Evolutionary conservation across 2,329 filamentous ascomycete species (phyloP).

Genomic region (Arachnopeziza araneosa): DNA sequence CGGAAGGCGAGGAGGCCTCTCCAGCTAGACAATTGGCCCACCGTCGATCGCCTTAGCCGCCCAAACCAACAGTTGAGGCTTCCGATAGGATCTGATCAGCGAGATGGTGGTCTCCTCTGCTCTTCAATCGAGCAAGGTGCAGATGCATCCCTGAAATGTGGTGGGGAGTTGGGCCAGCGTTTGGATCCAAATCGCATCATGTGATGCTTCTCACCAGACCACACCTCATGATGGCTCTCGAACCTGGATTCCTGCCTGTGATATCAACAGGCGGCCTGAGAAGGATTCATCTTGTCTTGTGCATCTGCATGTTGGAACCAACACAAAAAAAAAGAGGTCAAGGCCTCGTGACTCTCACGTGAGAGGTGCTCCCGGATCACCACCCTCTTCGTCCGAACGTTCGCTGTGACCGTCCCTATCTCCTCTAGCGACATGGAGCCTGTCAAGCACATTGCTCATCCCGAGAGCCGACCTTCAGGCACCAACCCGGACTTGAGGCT

Average conservation of each 20-base stretch:
- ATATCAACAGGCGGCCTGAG: too few relatives aligned
- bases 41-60: constrained; percentile 3
- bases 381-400: too few relatives aligned
- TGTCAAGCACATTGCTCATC: too few relatives aligned
- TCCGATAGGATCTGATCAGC: constrained; percentile 2
- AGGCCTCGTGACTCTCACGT: neutral
- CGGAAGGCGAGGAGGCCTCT: neutral
- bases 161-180: neutral
- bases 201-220: neutral
- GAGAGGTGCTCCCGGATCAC: neutral
- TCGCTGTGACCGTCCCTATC: too few relatives aligned
- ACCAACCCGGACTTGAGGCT: too few relatives aligned
- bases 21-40: neutral
- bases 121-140: neutral
- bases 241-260: too few relatives aligned
- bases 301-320: too few relatives aligned
- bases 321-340: too few relatives aligned
- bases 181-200: neutral
- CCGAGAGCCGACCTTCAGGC: too few relatives aligned
- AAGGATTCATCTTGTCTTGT: too few relatives aligned
- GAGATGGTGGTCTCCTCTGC: neutral
- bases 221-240: neutral
- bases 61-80: neutral
- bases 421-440: too few relatives aligned
- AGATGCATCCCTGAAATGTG: neutral